Conservation (phyloP, 2,329 filamentous ascomycete genomes). For the Hypomyces perniciosus region DNA sequence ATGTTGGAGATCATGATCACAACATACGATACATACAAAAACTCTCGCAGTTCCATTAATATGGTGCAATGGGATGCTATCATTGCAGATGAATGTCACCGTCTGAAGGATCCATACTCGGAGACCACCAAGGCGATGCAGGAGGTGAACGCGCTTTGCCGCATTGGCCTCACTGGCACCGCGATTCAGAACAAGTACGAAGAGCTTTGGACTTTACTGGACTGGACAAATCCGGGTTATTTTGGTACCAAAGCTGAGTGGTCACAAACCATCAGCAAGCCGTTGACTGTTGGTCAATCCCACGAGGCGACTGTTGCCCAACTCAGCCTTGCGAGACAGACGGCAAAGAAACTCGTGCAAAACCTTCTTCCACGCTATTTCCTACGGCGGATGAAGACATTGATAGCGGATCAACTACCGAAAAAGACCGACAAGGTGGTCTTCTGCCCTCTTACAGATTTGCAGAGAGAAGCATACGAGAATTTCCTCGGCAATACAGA, state of each 20-base stretch:
- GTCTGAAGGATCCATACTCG: conserved; percentile 72
- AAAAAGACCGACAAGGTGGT: conserved; percentile 93
- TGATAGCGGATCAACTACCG: conserved; percentile 87
- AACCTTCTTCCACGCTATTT: conserved; percentile 89
- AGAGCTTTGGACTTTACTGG: conserved; percentile 90
- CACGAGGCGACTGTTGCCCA: conserved; percentile 84
- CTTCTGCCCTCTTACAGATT: conserved; percentile 83
- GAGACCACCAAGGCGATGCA: conserved; percentile 83
- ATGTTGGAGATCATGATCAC: conserved; percentile 87
- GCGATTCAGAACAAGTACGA: conserved; percentile 98
- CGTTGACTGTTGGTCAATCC: conserved; percentile 80
- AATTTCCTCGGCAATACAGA: conserved; percentile 67
- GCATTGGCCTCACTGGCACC: conserved; percentile 89
- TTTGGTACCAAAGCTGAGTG: conserved; percentile 63
- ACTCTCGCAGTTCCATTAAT: conserved; percentile 68
- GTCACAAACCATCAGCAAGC: conserved; percentile 70
- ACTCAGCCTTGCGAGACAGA: conserved; percentile 72
- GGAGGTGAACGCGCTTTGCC: conserved; percentile 81
- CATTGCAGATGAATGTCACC: conserved; percentile 89
- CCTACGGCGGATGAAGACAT: conserved; percentile 81
- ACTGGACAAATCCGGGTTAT: conserved; percentile 88
- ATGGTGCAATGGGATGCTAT: conserved; percentile 88
- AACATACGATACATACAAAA: conserved; percentile 86
- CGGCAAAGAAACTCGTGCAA: conserved; percentile 75
- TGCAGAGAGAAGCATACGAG: conserved; percentile 77